phyloP scores from a whole-genome alignment of 163 green algal species.

The Trebouxiophyceae sp. region DNA sequence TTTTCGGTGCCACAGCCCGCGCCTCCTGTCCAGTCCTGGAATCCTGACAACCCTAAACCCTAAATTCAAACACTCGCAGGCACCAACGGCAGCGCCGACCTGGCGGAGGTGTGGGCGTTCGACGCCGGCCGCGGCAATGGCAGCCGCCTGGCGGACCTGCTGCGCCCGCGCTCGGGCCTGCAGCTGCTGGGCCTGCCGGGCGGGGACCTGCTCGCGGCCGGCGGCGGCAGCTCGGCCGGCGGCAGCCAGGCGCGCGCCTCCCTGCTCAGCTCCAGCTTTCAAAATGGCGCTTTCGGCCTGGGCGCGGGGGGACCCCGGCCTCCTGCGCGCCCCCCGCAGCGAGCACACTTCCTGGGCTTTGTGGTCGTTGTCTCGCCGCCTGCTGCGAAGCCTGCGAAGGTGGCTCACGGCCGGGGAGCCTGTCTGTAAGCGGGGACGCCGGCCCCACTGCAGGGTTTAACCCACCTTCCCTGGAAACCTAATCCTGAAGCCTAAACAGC shows the following conservation, averaged over 20 bases:
- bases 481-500: background rate
- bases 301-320: too few species aligned
- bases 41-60: background rate
- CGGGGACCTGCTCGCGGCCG: background rate
- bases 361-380: background rate
- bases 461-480: background rate
- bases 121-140: background rate
- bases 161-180: background rate
- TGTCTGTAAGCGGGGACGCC: too few species aligned
- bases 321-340: background rate
- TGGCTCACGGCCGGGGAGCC: background rate
- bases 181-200: background rate
- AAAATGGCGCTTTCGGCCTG: too few species aligned
- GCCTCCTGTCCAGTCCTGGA: background rate
- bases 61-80: background rate
- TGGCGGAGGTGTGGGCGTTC: background rate
- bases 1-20: background rate
- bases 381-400: background rate
- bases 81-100: constrained; percentile 1
- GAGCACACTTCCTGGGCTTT: background rate
- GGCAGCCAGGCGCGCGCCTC: background rate
- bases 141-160: background rate
- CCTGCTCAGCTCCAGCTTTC: too few species aligned
- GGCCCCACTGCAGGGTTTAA: background rate
- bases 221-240: background rate